Conservation (phyloP, 176 grass and related monocot genomes). For the Dendrocalamus sinicus region DNA sequence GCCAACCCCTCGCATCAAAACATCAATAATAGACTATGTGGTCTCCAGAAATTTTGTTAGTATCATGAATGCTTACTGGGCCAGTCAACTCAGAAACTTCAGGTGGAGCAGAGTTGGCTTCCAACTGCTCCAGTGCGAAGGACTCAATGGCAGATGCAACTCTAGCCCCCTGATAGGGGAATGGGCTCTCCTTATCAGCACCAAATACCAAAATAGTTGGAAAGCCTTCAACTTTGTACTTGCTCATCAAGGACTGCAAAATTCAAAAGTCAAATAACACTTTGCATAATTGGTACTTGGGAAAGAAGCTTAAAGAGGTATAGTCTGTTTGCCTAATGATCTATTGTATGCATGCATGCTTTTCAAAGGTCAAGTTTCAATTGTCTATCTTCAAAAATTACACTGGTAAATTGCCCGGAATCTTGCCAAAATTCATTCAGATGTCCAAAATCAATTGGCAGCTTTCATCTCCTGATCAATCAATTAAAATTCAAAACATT, state of each 20-base stretch:
- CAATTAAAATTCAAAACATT: slow-evolving; percentile 7
- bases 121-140: slow-evolving; percentile 84
- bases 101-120: slow-evolving; percentile 78
- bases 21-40: not conserved
- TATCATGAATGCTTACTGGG: slow-evolving; percentile 53
- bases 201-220: slow-evolving; percentile 99
- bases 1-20: slow-evolving; percentile 28
- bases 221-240: slow-evolving; percentile 95
- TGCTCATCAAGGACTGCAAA: slow-evolving; percentile 98
- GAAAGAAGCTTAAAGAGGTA: slow-evolving; percentile 1
- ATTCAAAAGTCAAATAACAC: slow-evolving; percentile 20
- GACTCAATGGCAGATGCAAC: slow-evolving; percentile 81
- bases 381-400: not conserved
- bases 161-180: slow-evolving; percentile 77
- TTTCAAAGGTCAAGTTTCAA: slow-evolving; percentile 2
- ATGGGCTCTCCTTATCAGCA: slow-evolving; percentile 81
- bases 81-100: slow-evolving; percentile 89
- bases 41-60: slow-evolving; percentile 12
- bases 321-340: not conserved
- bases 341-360: not conserved
- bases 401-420: not conserved
- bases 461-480: not conserved
- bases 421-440: slow-evolving; percentile 7
- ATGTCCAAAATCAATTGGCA: not conserved
- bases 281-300: not conserved